These are phyloP conservation scores for Ophiocordyceps polyrhachis-furcata DNA, from an alignment of 2,329 filamentous ascomycete species.

Conservation along the genomic window DNA sequence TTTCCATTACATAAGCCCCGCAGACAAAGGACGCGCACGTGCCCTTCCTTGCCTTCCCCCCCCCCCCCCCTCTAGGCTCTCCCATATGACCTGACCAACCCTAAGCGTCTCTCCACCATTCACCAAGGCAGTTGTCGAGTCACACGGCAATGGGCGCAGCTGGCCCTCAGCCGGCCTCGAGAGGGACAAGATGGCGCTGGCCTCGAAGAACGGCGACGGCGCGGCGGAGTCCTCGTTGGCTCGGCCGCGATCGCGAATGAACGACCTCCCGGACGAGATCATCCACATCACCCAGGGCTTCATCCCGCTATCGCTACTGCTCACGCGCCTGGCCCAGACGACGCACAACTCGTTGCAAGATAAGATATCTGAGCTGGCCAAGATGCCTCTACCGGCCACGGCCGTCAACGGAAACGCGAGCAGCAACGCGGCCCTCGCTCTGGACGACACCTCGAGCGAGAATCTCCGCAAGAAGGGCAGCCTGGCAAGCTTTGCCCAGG, in stretches of 20 bases:
- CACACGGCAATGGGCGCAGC: conserved; percentile 16
- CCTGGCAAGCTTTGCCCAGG: conserved; percentile 61
- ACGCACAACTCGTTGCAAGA: conserved; percentile 63
- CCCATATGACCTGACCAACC: too few species aligned
- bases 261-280: conserved; percentile 42
- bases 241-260: conserved; percentile 18
- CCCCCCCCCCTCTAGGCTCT: too few species aligned
- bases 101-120: background rate
- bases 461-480: conserved; percentile 60
- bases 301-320: conserved; percentile 53
- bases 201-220: conserved; percentile 1
- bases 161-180: conserved; percentile 10
- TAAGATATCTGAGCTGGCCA: conserved; percentile 49
- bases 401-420: conserved; percentile 31
- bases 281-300: conserved; percentile 59
- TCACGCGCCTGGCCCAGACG: conserved; percentile 64
- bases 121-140: conserved; percentile 18
- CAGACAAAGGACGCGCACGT: background rate
- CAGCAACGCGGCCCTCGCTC: conserved; percentile 9
- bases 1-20: background rate
- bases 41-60: background rate
- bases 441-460: conserved; percentile 39
- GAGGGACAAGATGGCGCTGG: conserved; percentile 12
- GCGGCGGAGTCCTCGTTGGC: background rate
- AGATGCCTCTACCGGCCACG: conserved; percentile 38